A percentile compares a stretch with the other conserved stretches of the same genome.
phyloP scores from a whole-genome alignment of 2,329 filamentous ascomycete genomes.

The Mycogone perniciosa region DNA sequence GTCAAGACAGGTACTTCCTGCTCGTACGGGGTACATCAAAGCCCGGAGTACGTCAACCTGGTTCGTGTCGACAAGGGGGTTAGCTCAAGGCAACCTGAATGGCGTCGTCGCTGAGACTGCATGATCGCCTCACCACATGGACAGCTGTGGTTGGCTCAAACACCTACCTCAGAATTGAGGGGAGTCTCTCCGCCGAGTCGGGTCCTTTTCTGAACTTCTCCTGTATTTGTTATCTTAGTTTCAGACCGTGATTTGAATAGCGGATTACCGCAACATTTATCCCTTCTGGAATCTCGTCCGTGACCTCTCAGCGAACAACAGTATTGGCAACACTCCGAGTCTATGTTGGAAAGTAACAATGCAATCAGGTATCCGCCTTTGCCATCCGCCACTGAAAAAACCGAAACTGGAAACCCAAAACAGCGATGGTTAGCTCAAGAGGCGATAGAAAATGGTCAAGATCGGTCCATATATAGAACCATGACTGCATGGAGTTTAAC shows the following conservation, averaged over 20 bases:
- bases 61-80: too few relatives aligned
- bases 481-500: conserved; percentile 9
- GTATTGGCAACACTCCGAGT: not conserved
- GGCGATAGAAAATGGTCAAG: not conserved
- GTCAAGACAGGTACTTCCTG: too few relatives aligned
- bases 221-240: too few relatives aligned
- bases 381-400: not conserved
- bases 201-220: not conserved
- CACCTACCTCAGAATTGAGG: too few relatives aligned
- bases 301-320: not conserved
- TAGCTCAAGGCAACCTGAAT: not conserved
- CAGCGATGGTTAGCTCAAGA: not conserved
- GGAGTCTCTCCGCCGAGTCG: not conserved
- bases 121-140: not conserved
- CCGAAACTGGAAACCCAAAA: not conserved
- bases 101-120: not conserved
- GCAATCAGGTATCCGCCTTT: too few relatives aligned
- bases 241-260: too few relatives aligned
- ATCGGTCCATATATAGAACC: not conserved
- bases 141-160: not conserved
- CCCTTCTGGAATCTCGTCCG: not conserved
- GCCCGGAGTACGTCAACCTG: too few relatives aligned
- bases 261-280: too few relatives aligned
- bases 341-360: not conserved
- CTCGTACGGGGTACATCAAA: too few relatives aligned